Evolutionary conservation across 257 asterid genomes (phyloP), one percentile per base, ranked within the genome.

Genomic region (Linaria vulgaris): DNA sequence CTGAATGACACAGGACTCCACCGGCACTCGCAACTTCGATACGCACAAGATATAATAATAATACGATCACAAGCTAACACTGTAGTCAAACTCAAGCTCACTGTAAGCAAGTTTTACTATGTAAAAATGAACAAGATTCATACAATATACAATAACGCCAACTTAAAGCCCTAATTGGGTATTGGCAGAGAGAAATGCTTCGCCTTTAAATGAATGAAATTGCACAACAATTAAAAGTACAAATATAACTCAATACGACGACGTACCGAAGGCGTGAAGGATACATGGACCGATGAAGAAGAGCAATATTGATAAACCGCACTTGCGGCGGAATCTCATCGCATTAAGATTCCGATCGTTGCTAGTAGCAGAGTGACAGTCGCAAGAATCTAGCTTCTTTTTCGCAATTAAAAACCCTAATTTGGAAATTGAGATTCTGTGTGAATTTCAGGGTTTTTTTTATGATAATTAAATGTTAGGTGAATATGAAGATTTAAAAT

Each of bases 241-340:
- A 43, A 17, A 38, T 14, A 22, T 14, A 34, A 48, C 13, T n/a
- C 64, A 25, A 38, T 19, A 56, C 50, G 12, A 59, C 1, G 10
- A 71, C 83, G 72, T 57, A 80, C 86, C 80, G 47, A 46, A 59
- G 54, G 76, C 69, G 70, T 51, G 54, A 62, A 67, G 65, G 69
- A 77, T 52, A 57, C 68, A 45, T 11, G 8, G 63, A 43, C 53
- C 63, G 66, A 62, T 20, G 48, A 62, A 69, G 1, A 73, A 59
- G 46, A 74, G 20, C 64, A 77, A 38, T 9, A 77, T 27, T 9
- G 74, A 48, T 53, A 77, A 21, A 50, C 59, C 58, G 76, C 60
- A 61, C 53, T 25, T 47, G 57, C 39, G 41, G 43, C 56, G 47
- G 69, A 69, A 77, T 71, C 73, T 74, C 77, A 62, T 66, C 9